Percentiles rank a stretch among this genome's conserved stretches.
These are phyloP conservation scores for Rehmannia glutinosa DNA, from an alignment of 257 asterid species.

Conservation along the genomic window DNA sequence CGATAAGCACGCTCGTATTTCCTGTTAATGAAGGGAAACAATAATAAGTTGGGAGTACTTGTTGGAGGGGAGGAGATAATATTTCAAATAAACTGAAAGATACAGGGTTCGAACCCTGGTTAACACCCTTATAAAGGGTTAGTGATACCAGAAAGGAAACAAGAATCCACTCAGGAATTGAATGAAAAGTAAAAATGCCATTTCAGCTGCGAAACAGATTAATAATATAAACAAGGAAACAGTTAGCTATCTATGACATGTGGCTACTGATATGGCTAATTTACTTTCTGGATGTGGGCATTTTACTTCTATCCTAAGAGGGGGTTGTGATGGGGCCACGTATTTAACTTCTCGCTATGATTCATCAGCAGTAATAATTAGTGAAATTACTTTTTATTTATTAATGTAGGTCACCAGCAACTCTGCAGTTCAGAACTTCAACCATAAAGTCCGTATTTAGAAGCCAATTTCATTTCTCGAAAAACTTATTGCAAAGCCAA, in stretches of 20 bases:
- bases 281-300: neutral
- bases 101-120: too few relatives aligned
- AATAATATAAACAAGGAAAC: neutral
- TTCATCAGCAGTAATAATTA: neutral
- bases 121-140: too few relatives aligned
- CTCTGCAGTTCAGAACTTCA: neutral
- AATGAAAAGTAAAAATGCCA: neutral
- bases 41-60: too few relatives aligned
- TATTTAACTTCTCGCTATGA: neutral
- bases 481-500: neutral
- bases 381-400: neutral
- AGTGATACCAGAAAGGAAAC: too few relatives aligned
- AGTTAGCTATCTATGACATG: neutral
- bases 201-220: neutral
- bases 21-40: conserved; percentile 40
- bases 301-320: neutral
- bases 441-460: neutral
- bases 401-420: conserved; percentile 2
- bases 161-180: conserved; percentile 15
- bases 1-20: conserved; percentile 70
- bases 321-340: neutral
- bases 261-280: neutral
- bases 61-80: too few relatives aligned
- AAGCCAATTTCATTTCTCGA: neutral
- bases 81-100: too few relatives aligned